Evolutionary conservation across 345 rosid genomes (phyloP).

Genomic region (Anacardium occidentale): DNA sequence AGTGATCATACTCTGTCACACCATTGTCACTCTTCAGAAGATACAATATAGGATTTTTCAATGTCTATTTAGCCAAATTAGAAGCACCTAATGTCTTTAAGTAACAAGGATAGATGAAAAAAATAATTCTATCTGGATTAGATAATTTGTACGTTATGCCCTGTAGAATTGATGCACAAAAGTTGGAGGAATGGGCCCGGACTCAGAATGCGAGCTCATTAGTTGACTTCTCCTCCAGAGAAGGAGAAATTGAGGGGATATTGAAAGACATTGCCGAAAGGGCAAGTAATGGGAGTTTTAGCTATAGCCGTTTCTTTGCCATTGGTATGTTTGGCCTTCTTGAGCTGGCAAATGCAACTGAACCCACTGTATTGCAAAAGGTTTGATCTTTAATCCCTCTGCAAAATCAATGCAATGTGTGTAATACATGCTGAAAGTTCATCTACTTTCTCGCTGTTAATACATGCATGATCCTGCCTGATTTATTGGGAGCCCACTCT

Average conservation of each 20-base stretch:
- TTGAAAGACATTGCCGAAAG: slow-evolving; percentile 81
- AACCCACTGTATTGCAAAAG: slow-evolving; percentile 84
- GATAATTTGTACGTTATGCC: slow-evolving; percentile 11
- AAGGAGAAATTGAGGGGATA: slow-evolving; percentile 78
- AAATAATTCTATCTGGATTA: not conserved
- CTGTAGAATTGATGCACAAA: slow-evolving; percentile 71
- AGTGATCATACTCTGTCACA: not conserved
- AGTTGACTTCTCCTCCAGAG: slow-evolving; percentile 66
- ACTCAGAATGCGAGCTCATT: slow-evolving; percentile 66
- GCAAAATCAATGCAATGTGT: not conserved
- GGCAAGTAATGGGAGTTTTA: slow-evolving; percentile 74
- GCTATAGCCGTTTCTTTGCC: slow-evolving; percentile 98
- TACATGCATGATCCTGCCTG: not conserved
- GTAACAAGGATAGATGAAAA: not conserved
- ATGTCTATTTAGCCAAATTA: not conserved
- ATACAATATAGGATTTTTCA: not conserved
- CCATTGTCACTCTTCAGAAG: not conserved
- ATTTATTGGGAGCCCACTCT: not conserved
- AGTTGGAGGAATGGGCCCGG: slow-evolving; percentile 92
- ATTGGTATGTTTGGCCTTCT: slow-evolving; percentile 94
- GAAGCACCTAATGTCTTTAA: not conserved
- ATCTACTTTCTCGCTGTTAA: slow-evolving; percentile 1
- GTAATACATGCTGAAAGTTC: not conserved
- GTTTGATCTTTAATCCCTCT: slow-evolving; percentile 33
- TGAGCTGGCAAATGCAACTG: slow-evolving; percentile 85